These are phyloP conservation scores for Chrysanthemum makinoi DNA, from an alignment of 129 eudicot species.

Conservation along the genomic window DNA sequence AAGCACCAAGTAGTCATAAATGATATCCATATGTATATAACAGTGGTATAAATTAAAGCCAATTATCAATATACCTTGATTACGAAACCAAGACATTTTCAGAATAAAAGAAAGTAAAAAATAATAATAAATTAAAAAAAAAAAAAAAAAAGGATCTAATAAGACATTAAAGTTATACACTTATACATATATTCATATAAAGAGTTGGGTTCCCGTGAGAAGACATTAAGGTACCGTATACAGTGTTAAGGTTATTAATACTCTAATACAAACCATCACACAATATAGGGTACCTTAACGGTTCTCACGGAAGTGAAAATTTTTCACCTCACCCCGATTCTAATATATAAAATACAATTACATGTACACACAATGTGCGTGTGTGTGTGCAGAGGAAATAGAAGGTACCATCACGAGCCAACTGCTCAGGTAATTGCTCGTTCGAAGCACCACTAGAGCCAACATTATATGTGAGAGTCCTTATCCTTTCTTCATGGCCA, in stretches of 20 bases:
- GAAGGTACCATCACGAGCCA: slow-evolving; percentile 83
- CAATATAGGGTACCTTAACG: too few species aligned
- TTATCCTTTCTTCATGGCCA: slow-evolving; percentile 72
- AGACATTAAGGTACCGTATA: too few species aligned
- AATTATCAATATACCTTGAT: background rate
- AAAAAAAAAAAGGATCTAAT: background rate
- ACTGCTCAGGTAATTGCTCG: slow-evolving; percentile 84
- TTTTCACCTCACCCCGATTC: too few species aligned
- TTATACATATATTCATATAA: background rate
- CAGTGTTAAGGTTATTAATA: too few species aligned
- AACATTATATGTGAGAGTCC: slow-evolving; percentile 35
- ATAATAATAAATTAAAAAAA: too few species aligned
- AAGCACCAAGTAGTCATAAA: slow-evolving; percentile 4
- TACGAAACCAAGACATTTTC: background rate
- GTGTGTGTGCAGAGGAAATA: background rate
- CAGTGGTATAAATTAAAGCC: background rate
- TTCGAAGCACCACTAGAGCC: slow-evolving; percentile 41
- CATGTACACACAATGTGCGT: background rate
- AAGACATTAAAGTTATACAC: background rate
- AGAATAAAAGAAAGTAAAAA: background rate
- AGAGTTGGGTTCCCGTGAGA: too few species aligned
- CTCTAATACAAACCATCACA: too few species aligned
- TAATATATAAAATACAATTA: too few species aligned
- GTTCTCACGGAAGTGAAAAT: too few species aligned
- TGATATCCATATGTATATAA: background rate